phyloP scores from a whole-genome alignment of 1,284 basidiomycete species.

The Fomitopsis betulina region DNA sequence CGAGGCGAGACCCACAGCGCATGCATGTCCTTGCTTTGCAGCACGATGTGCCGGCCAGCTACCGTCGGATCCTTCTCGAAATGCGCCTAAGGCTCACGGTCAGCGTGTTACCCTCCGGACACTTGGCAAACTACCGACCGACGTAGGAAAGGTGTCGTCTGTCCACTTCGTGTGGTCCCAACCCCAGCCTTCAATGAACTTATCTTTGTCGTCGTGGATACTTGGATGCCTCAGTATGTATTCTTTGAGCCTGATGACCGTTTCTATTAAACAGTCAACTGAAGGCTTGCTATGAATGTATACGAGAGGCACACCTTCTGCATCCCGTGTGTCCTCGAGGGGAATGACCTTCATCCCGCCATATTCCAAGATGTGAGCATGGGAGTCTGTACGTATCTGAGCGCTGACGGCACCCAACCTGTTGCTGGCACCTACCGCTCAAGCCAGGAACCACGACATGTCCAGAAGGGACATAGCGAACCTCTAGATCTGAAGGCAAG shows the following conservation, averaged over 20 bases:
- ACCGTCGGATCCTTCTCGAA: constrained; percentile 70
- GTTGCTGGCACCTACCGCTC: constrained; percentile 39
- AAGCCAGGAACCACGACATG: constrained; percentile 65
- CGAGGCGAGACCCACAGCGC: constrained; percentile 80
- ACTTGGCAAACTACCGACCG: constrained; percentile 42
- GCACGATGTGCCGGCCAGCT: constrained; percentile 61
- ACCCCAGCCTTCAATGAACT: constrained; percentile 78
- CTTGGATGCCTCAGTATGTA: constrained; percentile 61
- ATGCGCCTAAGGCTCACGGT: constrained; percentile 46
- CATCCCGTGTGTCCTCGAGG: constrained; percentile 59
- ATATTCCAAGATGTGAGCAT: constrained; percentile 77
- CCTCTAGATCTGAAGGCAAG: constrained; percentile 11
- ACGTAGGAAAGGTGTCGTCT: constrained; percentile 64
- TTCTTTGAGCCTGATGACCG: constrained; percentile 56
- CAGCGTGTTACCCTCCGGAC: background rate
- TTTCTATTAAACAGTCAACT: constrained; percentile 40
- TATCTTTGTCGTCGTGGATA: constrained; percentile 47
- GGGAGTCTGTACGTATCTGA: constrained; percentile 56
- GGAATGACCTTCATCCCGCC: constrained; percentile 62
- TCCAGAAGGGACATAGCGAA: constrained; percentile 48
- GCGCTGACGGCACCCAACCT: background rate
- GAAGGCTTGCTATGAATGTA: background rate
- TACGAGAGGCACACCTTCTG: constrained; percentile 38
- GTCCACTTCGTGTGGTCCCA: constrained; percentile 90
- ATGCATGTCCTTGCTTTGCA: constrained; percentile 87